Base-by-base conservation (phyloP, 1,284 basidiomycete species). In the Microbotryomycetes sp. region DNA sequence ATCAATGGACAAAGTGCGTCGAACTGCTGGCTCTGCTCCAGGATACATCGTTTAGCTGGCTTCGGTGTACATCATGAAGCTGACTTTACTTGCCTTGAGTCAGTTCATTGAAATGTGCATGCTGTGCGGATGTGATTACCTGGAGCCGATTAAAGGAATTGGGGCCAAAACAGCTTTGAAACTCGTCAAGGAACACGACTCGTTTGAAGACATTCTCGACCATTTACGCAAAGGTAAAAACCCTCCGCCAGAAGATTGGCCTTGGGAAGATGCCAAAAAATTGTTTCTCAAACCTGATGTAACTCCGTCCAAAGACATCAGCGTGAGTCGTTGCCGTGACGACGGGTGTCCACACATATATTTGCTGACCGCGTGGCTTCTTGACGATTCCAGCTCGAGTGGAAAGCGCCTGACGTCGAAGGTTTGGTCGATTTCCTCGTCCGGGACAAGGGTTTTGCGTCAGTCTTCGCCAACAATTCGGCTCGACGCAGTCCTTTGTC, bases 51-150 rank as follows among this genome's bases (percentile, higher is more conserved):
- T 7, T 19, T 25, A n/a, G 9, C 3, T 2, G 2, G 7, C 19
- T 15, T 63, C 16, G 16, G 46, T 59, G 58, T 16, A 23, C 15
- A 60, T 42, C 19, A n/a, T 19, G 46, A 0, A 54, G 26, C 52
- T 60, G 42, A 69, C 22, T 19, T 12, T 23, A 4, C 12, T 7
- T 16, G 3, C 29, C 15, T 26, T 5, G 26, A 9, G 6, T 4
- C 72, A 96, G 88, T 99, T 99, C 74, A 90, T 92, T 72, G 96
- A 99, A 69, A 81, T 99, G 3, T 99, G 96, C 76, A 89, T 99
- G 65, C 81, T 99, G 7, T 85, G 97, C 49, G 96, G 96, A 2
- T 99, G 96, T 71, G 96, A 99, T 76, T 99, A 99, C 76, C 85
- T 98, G 45, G 93, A 97, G 69, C 93, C 92, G 1, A 92, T 98